Evolutionary conservation across 2,329 filamentous ascomycete species (phyloP).

Genomic region (Ploettnerulaceae sp.): DNA sequence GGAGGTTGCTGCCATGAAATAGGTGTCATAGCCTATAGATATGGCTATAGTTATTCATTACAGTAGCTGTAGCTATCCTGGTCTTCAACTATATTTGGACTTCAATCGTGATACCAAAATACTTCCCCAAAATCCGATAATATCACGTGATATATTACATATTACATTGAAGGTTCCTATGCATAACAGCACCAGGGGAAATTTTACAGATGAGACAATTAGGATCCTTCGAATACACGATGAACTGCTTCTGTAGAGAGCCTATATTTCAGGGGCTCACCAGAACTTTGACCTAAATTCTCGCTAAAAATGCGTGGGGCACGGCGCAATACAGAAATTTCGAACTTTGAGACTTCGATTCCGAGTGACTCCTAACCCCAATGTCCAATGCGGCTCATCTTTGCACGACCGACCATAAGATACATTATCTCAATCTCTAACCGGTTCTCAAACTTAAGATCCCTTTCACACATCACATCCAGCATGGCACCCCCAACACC

Average conservation of each 20-base stretch:
- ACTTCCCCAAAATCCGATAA: too few relatives aligned
- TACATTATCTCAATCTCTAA: background rate
- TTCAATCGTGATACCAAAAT: too few relatives aligned
- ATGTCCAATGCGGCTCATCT: background rate
- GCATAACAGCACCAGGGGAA: too few relatives aligned
- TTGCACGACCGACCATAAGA: background rate
- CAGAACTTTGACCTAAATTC: background rate
- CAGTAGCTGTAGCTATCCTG: too few relatives aligned
- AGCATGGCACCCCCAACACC: slow-evolving; percentile 29
- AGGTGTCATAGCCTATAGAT: too few relatives aligned
- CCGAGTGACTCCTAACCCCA: background rate
- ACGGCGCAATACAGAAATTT: too few relatives aligned
- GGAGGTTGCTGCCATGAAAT: slow-evolving; percentile 13
- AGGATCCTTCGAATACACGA: background rate
- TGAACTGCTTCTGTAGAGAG: background rate
- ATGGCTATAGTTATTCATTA: too few relatives aligned
- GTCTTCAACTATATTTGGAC: too few relatives aligned
- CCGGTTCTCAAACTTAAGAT: background rate
- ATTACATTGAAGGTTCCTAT: too few relatives aligned
- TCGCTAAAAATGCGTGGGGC: slow-evolving; percentile 5
- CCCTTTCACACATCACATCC: background rate
- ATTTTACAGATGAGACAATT: too few relatives aligned
- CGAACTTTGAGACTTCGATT: background rate
- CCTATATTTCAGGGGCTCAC: background rate
- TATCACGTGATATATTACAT: too few relatives aligned